Base-by-base conservation (phyloP, 345 rosid genomes). In the Linum usitatissimum region DNA sequence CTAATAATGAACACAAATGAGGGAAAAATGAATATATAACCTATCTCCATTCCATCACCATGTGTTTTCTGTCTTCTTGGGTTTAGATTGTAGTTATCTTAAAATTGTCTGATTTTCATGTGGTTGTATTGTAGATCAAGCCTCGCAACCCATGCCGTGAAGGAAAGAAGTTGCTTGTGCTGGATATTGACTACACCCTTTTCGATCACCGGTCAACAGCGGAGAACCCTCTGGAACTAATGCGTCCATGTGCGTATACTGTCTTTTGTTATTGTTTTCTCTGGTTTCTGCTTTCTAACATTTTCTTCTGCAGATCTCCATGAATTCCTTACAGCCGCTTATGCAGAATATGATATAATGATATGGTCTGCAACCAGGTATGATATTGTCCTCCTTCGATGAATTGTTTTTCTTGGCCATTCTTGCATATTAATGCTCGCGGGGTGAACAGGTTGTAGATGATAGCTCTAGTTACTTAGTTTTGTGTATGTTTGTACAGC, bases 351-450 rank as follows among this genome's bases (percentile, higher is more conserved):
- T 54, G 99, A 89, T 80, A 87, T 93, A 66, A 89, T 89, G 77
- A 93, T 89, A 68, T 93, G 99, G 97, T 89, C 99, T 55, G 96
- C 99, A 61, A 93, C 97, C 68, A 86, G 96, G 99, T 88, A 30
- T 59, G 8, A 45, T 45, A 13, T 3, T 45, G 51, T 45, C 51
- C 51, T 45, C 4, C 4, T 63, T 63, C 5, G 53, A 30, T 14
- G 18, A 0, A 3, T 59, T 30, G 28, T 39, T 40, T n/a, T 61
- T 60, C 28, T 34, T 38, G 39, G 36, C 48, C 48, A 40, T 6
- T 40, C 10, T 12, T 40, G 6, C 5, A 40, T 40, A 40, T 7
- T 12, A 40, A 40, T 6, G 10, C 48, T 12, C 48, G 48, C 7
- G 48, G 48, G 10, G 13, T 40, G 48, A 40, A 6, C 48, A 5